Base-by-base conservation (phyloP, 495 filamentous ascomycete genomes). In the Tuber indicum region DNA sequence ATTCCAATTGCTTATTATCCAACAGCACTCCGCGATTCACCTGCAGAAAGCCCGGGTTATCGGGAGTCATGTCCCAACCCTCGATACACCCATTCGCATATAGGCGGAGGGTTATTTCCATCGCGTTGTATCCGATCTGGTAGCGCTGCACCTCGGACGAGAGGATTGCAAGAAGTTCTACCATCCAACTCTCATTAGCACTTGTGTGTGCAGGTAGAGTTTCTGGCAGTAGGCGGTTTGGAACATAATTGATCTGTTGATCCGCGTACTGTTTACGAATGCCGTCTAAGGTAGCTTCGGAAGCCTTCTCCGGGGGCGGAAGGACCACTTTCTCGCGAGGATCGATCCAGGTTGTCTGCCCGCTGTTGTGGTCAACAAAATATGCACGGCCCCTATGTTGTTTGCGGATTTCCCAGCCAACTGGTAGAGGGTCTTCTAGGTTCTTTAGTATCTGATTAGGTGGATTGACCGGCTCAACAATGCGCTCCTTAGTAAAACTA, bases 361-460 rank as follows among this genome's bases (percentile, higher is more conserved):
- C 14, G 45, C 9, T 43, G 9, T 47, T 74, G 52, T 74, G 72
- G 41, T 74, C 52, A 45, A 74, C 72, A 32, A 43, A 74, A 74
- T 74, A 74, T 8, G 4, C 26, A 3, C 8, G 1, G 10, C 23
- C 23, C 52, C 52, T 23, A n/a, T 10, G 52, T 12, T 0, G 52
- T 58, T 26, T 58, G 52, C 52, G 52, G 52, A 58, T 14, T 26
- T 58, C 52, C 52, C 52, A 58, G n/a, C 52, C 52, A 12, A 58
- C 52, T 58, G 52, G 52, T n/a, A 58, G 2, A 3, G 52, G 52
- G 52, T 58, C n/a, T 14, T 14, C 23, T 14, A 1, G 23, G 14
- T 8, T 7, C 52, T 8, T 26, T 4, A n/a, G 0, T 26, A 12
- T 12, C 23, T 7, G 9, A 58, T 26, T 23, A 1, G 52, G n/a